Evolutionary conservation across 2,329 filamentous ascomycete genomes (phyloP).

Genomic region (Ophiostoma fasciatum): DNA sequence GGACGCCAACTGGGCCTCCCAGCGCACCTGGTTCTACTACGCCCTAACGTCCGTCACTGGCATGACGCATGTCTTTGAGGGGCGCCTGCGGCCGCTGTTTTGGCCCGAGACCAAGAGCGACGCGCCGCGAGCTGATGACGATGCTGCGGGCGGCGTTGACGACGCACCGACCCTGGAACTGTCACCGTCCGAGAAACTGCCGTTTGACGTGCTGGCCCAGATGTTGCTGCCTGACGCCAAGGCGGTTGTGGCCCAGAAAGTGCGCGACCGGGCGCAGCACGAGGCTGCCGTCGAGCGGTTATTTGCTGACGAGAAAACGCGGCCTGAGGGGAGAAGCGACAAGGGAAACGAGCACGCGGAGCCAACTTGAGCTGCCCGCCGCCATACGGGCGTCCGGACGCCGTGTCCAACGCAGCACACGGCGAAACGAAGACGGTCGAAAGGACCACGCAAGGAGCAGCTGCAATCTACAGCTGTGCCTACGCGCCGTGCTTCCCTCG

Average conservation of each 20-base stretch:
- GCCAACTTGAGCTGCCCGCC: too few relatives aligned
- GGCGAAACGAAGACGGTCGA: too few relatives aligned
- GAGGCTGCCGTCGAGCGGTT: not conserved
- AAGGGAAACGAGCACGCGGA: too few relatives aligned
- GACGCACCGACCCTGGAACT: too few relatives aligned
- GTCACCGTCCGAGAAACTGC: too few relatives aligned
- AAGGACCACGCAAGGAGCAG: too few relatives aligned
- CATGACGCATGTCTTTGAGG: not conserved
- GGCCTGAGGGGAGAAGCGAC: too few relatives aligned
- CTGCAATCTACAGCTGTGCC: too few relatives aligned
- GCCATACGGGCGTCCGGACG: too few relatives aligned
- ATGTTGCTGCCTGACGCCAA: slow-evolving; percentile 1
- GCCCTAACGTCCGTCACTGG: not conserved
- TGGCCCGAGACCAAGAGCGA: not conserved
- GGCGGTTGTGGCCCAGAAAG: not conserved
- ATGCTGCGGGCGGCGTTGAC: not conserved
- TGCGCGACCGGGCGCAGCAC: not conserved
- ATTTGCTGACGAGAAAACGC: not conserved
- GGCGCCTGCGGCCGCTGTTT: slow-evolving; percentile 1
- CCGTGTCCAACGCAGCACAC: too few relatives aligned
- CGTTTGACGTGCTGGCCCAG: not conserved
- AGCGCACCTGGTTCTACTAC: not conserved
- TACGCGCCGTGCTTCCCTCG: too few relatives aligned
- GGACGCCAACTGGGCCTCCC: slow-evolving; percentile 1
- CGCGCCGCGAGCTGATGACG: not conserved